Evolutionary conservation across 2,329 filamentous ascomycete species (phyloP).

Genomic region (Mollisiaceae sp.): DNA sequence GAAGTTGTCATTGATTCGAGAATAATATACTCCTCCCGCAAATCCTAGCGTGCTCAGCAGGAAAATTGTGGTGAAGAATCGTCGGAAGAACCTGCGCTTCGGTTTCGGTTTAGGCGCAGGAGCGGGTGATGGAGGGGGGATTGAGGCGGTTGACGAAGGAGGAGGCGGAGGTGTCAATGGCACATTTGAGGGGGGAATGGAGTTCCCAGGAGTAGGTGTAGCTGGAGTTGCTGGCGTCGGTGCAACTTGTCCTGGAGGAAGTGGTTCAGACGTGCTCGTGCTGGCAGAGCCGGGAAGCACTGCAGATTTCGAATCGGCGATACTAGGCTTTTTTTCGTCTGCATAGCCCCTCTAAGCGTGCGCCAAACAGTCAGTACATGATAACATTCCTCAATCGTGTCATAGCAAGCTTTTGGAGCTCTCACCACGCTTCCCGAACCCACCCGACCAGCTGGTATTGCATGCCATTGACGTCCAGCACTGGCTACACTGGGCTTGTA

Average conservation of each 20-base stretch:
- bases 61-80: conserved; percentile 76
- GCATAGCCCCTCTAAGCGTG: conserved; percentile 59
- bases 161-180: conserved; percentile 52
- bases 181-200: conserved; percentile 54
- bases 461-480: conserved; percentile 64
- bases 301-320: conserved; percentile 54
- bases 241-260: conserved; percentile 41
- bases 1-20: conserved; percentile 94
- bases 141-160: conserved; percentile 42
- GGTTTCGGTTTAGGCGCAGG: conserved; percentile 57
- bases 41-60: conserved; percentile 81
- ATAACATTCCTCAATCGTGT: conserved; percentile 21
- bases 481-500: conserved; percentile 58
- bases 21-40: conserved; percentile 88
- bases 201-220: conserved; percentile 44
- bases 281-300: conserved; percentile 57
- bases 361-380: conserved; percentile 30
- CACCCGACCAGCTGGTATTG: conserved; percentile 47
- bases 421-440: conserved; percentile 45
- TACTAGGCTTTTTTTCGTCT: conserved; percentile 56
- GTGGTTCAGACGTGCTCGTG: conserved; percentile 44
- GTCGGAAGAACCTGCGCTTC: conserved; percentile 70
- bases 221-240: conserved; percentile 32
- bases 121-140: conserved; percentile 46
- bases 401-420: conserved; percentile 25